phyloP scores from a whole-genome alignment of 2,329 filamentous ascomycete species.

The Sporothrix luriei region DNA sequence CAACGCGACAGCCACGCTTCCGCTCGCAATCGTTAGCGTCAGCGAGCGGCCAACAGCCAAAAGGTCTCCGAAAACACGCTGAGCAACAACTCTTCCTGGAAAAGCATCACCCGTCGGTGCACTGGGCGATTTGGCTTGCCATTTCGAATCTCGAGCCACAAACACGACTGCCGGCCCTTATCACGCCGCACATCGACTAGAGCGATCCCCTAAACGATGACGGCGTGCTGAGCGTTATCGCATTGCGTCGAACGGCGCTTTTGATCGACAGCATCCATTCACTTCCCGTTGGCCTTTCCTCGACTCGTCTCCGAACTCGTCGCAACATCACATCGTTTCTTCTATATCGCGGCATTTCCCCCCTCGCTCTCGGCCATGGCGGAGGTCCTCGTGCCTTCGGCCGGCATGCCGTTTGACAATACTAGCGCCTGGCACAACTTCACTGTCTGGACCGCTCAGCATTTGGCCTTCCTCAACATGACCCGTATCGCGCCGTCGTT shows the following conservation, averaged over 20 bases:
- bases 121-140: neutral
- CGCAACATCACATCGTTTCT: neutral
- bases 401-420: conserved; percentile 45
- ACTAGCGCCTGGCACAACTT: conserved; percentile 56
- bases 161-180: neutral
- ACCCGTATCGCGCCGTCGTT: conserved; percentile 65
- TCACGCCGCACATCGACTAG: neutral
- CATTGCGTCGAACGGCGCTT: conserved; percentile 20
- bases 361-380: conserved; percentile 33
- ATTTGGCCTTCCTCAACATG: conserved; percentile 47
- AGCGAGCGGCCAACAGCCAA: neutral
- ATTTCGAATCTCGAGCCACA: neutral
- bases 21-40: conserved; percentile 23
- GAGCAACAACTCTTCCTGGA: conserved; percentile 1
- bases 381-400: conserved; percentile 38
- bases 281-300: neutral
- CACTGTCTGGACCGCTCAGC: conserved; percentile 56
- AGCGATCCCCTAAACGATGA: conserved; percentile 17
- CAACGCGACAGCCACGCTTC: conserved; percentile 20
- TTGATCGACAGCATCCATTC: conserved; percentile 5
- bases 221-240: conserved; percentile 27
- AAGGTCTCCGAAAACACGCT: conserved; percentile 17
- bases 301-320: neutral
- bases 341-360: neutral
- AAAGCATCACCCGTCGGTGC: conserved; percentile 3